Evolutionary conservation across 2,329 filamentous ascomycete species (phyloP), one percentile per base, ranked within the genome.

Genomic region (Dryadomyces sulphureus): DNA sequence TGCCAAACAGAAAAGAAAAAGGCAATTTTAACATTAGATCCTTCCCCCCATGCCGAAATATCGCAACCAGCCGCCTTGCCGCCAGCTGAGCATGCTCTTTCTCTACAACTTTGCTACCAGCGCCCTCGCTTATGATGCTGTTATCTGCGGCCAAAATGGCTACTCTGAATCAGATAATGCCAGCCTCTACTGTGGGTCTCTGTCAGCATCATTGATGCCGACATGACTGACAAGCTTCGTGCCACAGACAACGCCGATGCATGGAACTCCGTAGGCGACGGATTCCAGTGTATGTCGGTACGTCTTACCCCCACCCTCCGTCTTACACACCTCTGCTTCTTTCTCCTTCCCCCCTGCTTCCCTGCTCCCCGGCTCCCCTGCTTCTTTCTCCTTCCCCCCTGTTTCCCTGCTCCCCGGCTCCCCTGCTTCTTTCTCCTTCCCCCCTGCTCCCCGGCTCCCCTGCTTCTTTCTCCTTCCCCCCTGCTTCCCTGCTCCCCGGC

Each of bases 241-340:
- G 14, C 8, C 25, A 21, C 24, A 47, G 41, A 47, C 25, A 39
- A 24, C n/a, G 22, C 45, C 7, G 27, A 47, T 19, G 40, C 45
- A 6, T 47, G 45, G 45, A 47, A 47, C 25, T 19, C 45, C 4
- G 35, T 38, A 4, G 40, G 32, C 19, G 27, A 17, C 16, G 45
- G 45, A 4, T 47, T 47, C 35, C 45, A 47, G 24, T 47, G 45
- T 40, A 17, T 47, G 24, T 39, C 40, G 19, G 45, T 43, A 16
- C 21, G 45, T 43, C 6, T 34, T 42, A 17, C 32, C 40, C 21
- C n/a, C 43, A 11, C 12, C 14, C 8, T n/a, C 17, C 12, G 20
- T 16, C 9, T 25, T 16, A 5, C 30, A 30, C 20, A 5, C 24
- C 11, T 20, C 11, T 9, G 19, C 14, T 27, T 19, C 2, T 8